Conservation (phyloP, 306 rosid species). For the Lotus japonicus region DNA sequence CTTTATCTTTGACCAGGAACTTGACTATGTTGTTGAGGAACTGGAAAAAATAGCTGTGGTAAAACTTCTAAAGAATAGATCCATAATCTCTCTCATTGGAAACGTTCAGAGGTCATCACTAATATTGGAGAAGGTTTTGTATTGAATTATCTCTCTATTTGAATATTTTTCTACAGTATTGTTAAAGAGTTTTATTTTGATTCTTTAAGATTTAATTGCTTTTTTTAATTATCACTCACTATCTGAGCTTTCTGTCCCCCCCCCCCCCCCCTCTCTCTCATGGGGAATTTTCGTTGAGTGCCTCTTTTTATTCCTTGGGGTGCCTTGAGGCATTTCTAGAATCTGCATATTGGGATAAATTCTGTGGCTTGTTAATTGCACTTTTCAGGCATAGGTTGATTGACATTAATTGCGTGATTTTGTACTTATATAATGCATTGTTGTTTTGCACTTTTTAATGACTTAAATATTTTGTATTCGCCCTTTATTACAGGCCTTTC, state of each 20-base stretch:
- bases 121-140: conserved; percentile 81
- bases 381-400: conserved; percentile 16
- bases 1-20: conserved; percentile 59
- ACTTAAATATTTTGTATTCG: background rate
- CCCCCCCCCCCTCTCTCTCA: too few relatives aligned
- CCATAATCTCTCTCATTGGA: conserved; percentile 94
- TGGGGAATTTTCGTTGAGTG: too few relatives aligned
- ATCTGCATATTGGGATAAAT: conserved; percentile 3
- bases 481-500: conserved; percentile 58
- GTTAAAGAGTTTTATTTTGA: background rate
- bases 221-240: background rate
- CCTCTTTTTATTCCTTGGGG: background rate
- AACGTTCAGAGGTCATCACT: conserved; percentile 87
- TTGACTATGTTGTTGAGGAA: conserved; percentile 87
- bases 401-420: background rate
- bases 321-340: background rate
- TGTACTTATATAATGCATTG: conserved; percentile 13
- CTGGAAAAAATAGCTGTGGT: conserved; percentile 91
- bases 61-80: conserved; percentile 80
- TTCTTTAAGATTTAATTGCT: background rate
- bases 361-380: background rate
- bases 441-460: background rate
- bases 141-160: conserved; percentile 1
- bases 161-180: background rate
- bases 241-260: background rate